Percentiles rank a stretch among this genome's conserved stretches.
phyloP scores from a whole-genome alignment of 2,329 filamentous ascomycete species.

The Calonectria henricotiae region DNA sequence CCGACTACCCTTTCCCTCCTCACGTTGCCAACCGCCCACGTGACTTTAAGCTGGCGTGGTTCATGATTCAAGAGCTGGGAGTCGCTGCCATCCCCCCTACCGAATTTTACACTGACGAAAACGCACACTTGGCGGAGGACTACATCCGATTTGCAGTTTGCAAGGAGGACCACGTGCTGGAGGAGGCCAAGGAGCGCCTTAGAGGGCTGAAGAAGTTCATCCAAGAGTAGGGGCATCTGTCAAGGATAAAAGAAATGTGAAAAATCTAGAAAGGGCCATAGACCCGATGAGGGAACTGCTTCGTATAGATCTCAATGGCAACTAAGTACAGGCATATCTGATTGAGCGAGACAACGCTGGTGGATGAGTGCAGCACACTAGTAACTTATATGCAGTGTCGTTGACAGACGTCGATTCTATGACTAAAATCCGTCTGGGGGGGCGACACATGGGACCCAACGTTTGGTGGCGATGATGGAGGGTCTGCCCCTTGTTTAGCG shows the following conservation, averaged over 20 bases:
- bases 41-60: constrained; percentile 97
- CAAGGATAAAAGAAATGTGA: constrained; percentile 16
- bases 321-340: neutral
- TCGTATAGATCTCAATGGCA: constrained; percentile 33
- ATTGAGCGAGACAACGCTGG: neutral
- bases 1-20: constrained; percentile 88
- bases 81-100: constrained; percentile 97
- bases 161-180: constrained; percentile 90
- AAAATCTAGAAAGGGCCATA: constrained; percentile 22
- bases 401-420: neutral
- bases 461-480: neutral
- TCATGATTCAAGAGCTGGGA: constrained; percentile 95
- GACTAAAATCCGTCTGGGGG: neutral
- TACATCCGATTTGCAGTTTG: constrained; percentile 97
- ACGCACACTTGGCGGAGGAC: constrained; percentile 89
- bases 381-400: neutral
- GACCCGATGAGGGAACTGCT: constrained; percentile 23
- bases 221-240: constrained; percentile 40
- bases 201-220: constrained; percentile 83
- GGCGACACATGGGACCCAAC: neutral
- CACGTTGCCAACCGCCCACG: constrained; percentile 90
- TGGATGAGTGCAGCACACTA: neutral
- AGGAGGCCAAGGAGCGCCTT: constrained; percentile 83
- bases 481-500: neutral
- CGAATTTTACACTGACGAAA: constrained; percentile 93